phyloP scores from a whole-genome alignment of 192 early-diverging fungal genomes.

The Coemansia sp. region DNA sequence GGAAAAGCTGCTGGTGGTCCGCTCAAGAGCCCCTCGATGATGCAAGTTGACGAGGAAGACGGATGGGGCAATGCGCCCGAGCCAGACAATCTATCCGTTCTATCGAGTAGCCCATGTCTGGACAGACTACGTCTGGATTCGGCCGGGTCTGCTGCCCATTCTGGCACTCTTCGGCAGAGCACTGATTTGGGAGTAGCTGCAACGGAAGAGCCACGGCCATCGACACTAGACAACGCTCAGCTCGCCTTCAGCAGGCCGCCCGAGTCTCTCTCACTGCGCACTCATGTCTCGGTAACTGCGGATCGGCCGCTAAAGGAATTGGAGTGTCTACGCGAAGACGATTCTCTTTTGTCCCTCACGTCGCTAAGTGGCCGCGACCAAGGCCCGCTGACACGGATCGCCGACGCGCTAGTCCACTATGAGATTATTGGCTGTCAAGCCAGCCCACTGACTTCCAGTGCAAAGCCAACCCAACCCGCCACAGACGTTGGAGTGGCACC shows the following conservation, averaged over 20 bases:
- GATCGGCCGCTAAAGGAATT: conserved; percentile 17
- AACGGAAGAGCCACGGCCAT: neutral
- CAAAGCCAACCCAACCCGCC: neutral
- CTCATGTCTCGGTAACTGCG: conserved; percentile 33
- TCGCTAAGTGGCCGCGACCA: conserved; percentile 19
- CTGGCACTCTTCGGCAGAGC: neutral
- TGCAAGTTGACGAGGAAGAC: conserved; percentile 28
- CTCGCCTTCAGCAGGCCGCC: conserved; percentile 34
- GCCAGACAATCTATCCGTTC: neutral
- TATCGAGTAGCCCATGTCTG: neutral
- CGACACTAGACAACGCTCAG: neutral
- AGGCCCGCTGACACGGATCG: conserved; percentile 20
- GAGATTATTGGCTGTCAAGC: conserved; percentile 17
- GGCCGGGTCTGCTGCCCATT: neutral
- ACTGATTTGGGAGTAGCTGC: neutral
- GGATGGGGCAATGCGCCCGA: neutral
- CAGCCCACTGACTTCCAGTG: neutral
- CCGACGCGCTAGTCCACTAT: conserved; percentile 39
- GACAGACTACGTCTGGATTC: neutral
- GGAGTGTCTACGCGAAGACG: conserved; percentile 17
- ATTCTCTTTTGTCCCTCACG: conserved; percentile 27
- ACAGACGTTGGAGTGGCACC: neutral
- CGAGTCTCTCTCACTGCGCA: conserved; percentile 50
- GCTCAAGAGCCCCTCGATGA: conserved; percentile 16
- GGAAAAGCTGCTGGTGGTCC: neutral